Evolutionary conservation across 768 basidiomycete genomes (phyloP).

Genomic region (Russula emetica): DNA sequence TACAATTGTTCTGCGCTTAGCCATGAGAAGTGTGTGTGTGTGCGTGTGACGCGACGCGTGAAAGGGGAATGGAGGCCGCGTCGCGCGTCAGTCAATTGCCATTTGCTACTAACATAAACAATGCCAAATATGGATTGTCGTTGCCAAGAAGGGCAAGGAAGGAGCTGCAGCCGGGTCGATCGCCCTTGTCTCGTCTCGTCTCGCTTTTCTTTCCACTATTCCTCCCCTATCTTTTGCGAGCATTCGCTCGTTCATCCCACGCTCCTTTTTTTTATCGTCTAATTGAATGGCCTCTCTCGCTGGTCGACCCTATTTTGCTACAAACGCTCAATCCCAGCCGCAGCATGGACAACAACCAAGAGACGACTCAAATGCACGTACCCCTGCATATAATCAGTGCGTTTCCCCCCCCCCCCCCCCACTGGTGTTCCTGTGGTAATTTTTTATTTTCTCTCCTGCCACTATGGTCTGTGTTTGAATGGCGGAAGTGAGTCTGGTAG

Average conservation of each 20-base stretch:
- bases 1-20: slow-evolving; percentile 24
- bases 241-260: slow-evolving; percentile 21
- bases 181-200: background rate
- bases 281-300: slow-evolving; percentile 41
- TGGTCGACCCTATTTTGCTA: slow-evolving; percentile 62
- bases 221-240: background rate
- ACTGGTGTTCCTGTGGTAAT: slow-evolving; percentile 12
- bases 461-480: slow-evolving; percentile 61
- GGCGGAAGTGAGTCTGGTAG: slow-evolving; percentile 50
- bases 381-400: slow-evolving; percentile 67
- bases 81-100: background rate
- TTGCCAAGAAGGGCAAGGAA: background rate
- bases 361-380: slow-evolving; percentile 48
- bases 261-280: slow-evolving; percentile 1
- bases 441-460: slow-evolving; percentile 32
- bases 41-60: slow-evolving; percentile 1
- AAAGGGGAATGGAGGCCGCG: background rate
- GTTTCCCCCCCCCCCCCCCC: slow-evolving; percentile 31
- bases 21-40: slow-evolving; percentile 5
- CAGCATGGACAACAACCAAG: slow-evolving; percentile 40
- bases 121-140: background rate
- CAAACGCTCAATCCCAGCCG: slow-evolving; percentile 48
- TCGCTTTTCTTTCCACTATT: background rate
- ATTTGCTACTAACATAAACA: background rate
- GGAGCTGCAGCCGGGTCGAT: background rate